Percentiles rank a stretch among this genome's conserved stretches.
These are phyloP conservation scores for Xanthoparmelia taractica DNA, from an alignment of 495 filamentous ascomycete genomes.

Conservation along the genomic window DNA sequence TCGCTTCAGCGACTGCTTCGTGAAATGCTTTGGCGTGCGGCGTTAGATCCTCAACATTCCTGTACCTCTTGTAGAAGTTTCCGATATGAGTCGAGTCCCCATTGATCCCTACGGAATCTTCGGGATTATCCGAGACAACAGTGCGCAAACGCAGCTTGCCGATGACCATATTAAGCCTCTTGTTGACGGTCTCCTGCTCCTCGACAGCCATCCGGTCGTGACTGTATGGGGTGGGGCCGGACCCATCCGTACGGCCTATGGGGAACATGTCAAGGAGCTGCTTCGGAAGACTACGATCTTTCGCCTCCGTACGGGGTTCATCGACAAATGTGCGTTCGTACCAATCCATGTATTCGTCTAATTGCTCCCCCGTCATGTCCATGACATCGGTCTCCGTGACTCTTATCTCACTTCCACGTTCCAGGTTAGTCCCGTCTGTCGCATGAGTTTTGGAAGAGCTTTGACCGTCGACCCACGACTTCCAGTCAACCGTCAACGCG, in stretches of 20 bases:
- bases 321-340: slow-evolving; percentile 69
- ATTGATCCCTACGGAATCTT: slow-evolving; percentile 16
- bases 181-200: slow-evolving; percentile 24
- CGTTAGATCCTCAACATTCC: slow-evolving; percentile 48
- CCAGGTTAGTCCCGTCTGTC: slow-evolving; percentile 27
- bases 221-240: slow-evolving; percentile 11
- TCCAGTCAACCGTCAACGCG: slow-evolving; percentile 60
- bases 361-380: slow-evolving; percentile 54
- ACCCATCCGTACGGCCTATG: slow-evolving; percentile 25
- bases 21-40: slow-evolving; percentile 48
- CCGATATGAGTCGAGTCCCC: slow-evolving; percentile 40
- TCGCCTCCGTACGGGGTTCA: slow-evolving; percentile 26
- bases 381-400: slow-evolving; percentile 63
- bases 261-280: slow-evolving; percentile 49
- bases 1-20: slow-evolving; percentile 44
- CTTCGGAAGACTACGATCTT: slow-evolving; percentile 25
- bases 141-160: slow-evolving; percentile 28
- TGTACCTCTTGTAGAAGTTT: slow-evolving; percentile 50
- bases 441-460: slow-evolving; percentile 32
- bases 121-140: slow-evolving; percentile 24
- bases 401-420: slow-evolving; percentile 39
- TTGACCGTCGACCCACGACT: slow-evolving; percentile 55
- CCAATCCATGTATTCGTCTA: slow-evolving; percentile 85
- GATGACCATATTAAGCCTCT: slow-evolving; percentile 37
- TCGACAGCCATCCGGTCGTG: slow-evolving; percentile 26